These are phyloP conservation scores for Coprinopsis cinerea DNA, from an alignment of 768 basidiomycete genomes.

Conservation along the genomic window DNA sequence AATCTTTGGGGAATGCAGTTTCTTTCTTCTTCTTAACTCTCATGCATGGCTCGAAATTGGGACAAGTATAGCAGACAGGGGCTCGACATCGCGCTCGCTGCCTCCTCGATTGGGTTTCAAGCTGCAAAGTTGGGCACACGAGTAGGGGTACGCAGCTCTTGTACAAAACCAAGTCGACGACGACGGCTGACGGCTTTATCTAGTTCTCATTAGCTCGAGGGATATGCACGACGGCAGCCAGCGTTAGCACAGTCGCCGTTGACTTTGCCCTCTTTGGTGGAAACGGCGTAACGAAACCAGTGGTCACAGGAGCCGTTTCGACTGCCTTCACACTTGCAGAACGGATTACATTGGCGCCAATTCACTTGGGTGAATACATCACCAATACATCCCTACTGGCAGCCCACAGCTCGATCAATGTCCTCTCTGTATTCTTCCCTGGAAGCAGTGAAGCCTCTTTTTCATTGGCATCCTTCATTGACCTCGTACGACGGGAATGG, in stretches of 20 bases:
- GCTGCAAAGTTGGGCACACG: constrained; percentile 63
- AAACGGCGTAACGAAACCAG: constrained; percentile 47
- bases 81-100: constrained; percentile 60
- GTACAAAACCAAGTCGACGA: not conserved
- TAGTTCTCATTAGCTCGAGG: constrained; percentile 68
- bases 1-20: not conserved
- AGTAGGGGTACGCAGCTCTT: constrained; percentile 52
- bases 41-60: constrained; percentile 38
- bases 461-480: constrained; percentile 74
- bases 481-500: constrained; percentile 77
- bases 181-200: not conserved
- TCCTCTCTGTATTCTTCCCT: constrained; percentile 65
- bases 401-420: constrained; percentile 70
- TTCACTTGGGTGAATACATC: constrained; percentile 69
- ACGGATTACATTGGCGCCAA: constrained; percentile 66
- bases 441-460: constrained; percentile 77
- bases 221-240: constrained; percentile 52
- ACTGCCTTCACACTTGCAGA: constrained; percentile 62
- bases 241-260: constrained; percentile 50
- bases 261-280: constrained; percentile 68
- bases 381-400: constrained; percentile 70
- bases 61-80: constrained; percentile 50
- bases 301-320: constrained; percentile 53
- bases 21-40: not conserved
- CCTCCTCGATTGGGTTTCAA: constrained; percentile 59